Evolutionary conservation across 805 yeast species (phyloP), one percentile per base, ranked within the genome.

Genomic region (Suhomyces pyralidae): DNA sequence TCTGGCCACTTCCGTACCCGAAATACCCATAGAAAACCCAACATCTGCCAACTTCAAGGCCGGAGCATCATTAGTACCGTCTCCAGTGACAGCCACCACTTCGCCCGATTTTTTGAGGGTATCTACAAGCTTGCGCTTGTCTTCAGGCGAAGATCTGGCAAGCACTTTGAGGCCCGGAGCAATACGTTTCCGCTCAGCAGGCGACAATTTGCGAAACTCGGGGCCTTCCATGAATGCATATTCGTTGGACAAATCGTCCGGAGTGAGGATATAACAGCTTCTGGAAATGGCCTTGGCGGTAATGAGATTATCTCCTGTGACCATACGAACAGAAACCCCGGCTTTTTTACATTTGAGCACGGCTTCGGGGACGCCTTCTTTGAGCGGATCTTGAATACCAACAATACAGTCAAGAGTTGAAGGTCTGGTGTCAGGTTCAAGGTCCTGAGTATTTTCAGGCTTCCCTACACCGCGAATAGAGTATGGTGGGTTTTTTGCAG

Each of bases 1-100:
- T 69, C 97, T 83, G 8, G 99, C 99, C 56, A 94, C 98, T 71
- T 94, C 99, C 2, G 99, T 94, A 58, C 99, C 99, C 7, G 96
- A 81, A 55, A 92, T 90, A 59, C 99, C 99, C 99, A 94, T 94
- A 2, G 98, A 89, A 66, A 94, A 93, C 1, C 99, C 99, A 53
- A 94, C 96, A 72, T 94, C 98, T 0, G 99, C 99, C 54, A 92
- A 78, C 65, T 93, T 90, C 64, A 94, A 80, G 3, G 99, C 98
- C 14, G 97, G 97, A 0, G 98, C 99, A 78, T 94, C 99, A 68
- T 94, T 94, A 7, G 98, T 93, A 71, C 99, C 99, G 69, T 94
- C 99, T 66, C 99, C 99, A 38, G 99, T 94, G 34, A 93, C 98
- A 1, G 99, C 99, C 48, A 94, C 99, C 34, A 93, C 96, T 64